phyloP scores from a whole-genome alignment of 306 rosid species.

The Cajanus cajan region DNA sequence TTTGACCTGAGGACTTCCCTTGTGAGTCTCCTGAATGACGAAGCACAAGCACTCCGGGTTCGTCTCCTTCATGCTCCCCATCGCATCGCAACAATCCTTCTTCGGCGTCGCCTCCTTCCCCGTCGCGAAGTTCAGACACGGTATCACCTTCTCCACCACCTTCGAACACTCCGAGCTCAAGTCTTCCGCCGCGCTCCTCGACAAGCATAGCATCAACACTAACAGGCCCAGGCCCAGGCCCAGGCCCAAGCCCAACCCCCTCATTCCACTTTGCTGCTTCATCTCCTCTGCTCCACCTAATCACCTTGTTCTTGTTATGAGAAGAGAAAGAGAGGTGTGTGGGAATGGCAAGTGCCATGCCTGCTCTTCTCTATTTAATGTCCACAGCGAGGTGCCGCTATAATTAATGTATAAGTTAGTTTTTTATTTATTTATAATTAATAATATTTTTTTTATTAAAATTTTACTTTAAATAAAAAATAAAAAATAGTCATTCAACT shows the following conservation, averaged over 20 bases:
- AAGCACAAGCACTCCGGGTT: conserved; percentile 76
- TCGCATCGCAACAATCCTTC: conserved; percentile 62
- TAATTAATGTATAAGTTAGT: no score
- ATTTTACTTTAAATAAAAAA: no score
- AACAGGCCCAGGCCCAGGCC: background rate
- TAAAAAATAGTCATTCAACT: no score
- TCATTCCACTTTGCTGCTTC: background rate
- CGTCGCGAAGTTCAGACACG: conserved; percentile 55
- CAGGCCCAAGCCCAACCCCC: background rate
- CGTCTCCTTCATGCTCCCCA: conserved; percentile 41
- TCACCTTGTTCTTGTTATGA: no score
- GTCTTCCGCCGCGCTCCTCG: background rate
- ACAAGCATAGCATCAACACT: background rate
- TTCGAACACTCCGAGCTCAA: conserved; percentile 38
- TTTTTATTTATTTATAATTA: no score
- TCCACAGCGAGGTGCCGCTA: no score
- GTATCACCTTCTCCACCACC: conserved; percentile 45
- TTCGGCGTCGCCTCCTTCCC: conserved; percentile 56
- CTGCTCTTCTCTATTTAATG: conserved; percentile 20
- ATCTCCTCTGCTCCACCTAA: background rate
- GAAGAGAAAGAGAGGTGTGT: no score
- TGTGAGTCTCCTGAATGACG: conserved; percentile 59
- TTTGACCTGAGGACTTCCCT: conserved; percentile 52
- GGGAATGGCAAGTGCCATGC: background rate
- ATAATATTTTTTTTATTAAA: no score